Percentiles rank a stretch among this genome's conserved stretches.
phyloP scores from a whole-genome alignment of 441 rosid genomes.

The Syzygium syzygioides region DNA sequence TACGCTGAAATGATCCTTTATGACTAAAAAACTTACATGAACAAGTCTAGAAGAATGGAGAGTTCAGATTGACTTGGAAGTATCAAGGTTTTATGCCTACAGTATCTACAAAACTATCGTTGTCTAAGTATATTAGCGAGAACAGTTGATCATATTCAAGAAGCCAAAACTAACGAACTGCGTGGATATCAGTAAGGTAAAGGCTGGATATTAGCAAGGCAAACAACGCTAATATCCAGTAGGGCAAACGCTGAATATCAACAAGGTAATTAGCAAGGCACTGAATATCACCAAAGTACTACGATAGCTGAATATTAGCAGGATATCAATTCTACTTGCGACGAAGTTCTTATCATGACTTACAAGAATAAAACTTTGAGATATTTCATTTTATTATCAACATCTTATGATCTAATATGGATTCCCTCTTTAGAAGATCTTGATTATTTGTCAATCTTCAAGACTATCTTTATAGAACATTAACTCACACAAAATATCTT shows the following conservation, averaged over 20 bases:
- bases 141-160: background rate
- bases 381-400: background rate
- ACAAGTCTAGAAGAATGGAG: background rate
- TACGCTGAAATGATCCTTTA: background rate
- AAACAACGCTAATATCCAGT: background rate
- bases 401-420: background rate
- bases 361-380: background rate
- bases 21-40: background rate
- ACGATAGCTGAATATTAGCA: background rate
- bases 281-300: background rate
- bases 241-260: background rate
- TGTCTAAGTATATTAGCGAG: background rate
- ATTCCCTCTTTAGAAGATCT: background rate
- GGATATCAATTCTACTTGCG: background rate
- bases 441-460: background rate
- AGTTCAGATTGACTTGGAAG: background rate
- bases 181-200: background rate
- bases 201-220: background rate
- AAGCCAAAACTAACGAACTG: background rate
- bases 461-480: background rate
- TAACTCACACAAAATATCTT: background rate
- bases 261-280: background rate
- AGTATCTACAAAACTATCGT: background rate
- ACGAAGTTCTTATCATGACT: background rate
- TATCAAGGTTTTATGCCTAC: background rate